Evolutionary conservation across 1,139 yeast genomes (phyloP), one percentile per base, ranked within the genome.

Genomic region (Kodamaea plutei): DNA sequence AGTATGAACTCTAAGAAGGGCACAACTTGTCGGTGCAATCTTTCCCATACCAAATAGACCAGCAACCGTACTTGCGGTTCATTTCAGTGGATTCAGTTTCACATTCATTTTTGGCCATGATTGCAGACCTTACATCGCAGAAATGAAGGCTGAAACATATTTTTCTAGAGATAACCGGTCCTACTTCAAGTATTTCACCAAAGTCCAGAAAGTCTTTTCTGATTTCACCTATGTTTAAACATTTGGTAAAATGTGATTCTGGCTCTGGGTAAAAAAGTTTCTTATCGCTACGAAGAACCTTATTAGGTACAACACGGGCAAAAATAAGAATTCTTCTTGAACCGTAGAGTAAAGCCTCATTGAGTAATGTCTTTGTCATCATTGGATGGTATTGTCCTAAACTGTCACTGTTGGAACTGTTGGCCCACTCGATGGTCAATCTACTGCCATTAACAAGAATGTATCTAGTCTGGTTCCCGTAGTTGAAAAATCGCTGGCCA

Each of bases 21-120:
- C 67, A 60, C 3, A 69, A 77, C 37, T 61, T 64, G 40, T 82
- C 91, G 5, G 85, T 66, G 1, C 76, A 73, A 50, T 84, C 95
- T 31, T 68, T 70, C 0, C 84, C 87, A 47, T 75, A 84, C 72
- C 77, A 69, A 3, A 81, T 56, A 8, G 63, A 54, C 93, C 94
- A 84, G 6, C 61, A 71, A 6, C 53, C 53, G 45, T 78, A 84
- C 41, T 68, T 74, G n/a, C 43, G 43, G 32, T 61, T 46, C 40
- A 80, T 44, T n/a, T 39, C 41, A 3, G 74, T 58, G 1, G 62
- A 62, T 4, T 37, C 39, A 5, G 47, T 43, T 27, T 59, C 62
- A 34, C 62, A 52, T 15, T 69, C 70, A 23, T 56, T 58, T 53
- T 79, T 80, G 3, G 84, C 87, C n/a, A 54, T 48, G 17, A 84